Percentiles rank a stretch among this genome's conserved stretches.
Conservation (phyloP, 1,284 basidiomycete species). For the Austroboletus olivaceoglutinosus region DNA sequence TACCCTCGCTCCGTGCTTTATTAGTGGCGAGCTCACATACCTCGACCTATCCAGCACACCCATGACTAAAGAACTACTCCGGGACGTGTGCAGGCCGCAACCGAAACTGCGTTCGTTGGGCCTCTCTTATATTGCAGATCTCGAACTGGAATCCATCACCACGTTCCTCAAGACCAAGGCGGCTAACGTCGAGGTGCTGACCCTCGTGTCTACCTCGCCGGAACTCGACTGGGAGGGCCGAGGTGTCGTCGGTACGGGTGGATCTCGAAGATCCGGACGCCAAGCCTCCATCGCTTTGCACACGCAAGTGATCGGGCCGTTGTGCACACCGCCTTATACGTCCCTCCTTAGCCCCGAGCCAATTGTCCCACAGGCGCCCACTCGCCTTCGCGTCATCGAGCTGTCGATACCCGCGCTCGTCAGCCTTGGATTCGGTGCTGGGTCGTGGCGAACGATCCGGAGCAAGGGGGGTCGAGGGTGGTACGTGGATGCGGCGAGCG, state of each 20-base stretch:
- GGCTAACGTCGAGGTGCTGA: conserved; percentile 81
- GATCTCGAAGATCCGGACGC: conserved; percentile 41
- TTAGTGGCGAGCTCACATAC: conserved; percentile 74
- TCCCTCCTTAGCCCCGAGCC: conserved; percentile 45
- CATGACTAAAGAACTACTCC: conserved; percentile 62
- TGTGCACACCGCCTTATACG: conserved; percentile 77
- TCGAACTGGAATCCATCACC: conserved; percentile 68
- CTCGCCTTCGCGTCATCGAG: conserved; percentile 86
- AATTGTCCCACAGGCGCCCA: conserved; percentile 51
- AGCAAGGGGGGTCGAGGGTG: conserved; percentile 94
- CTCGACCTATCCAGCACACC: conserved; percentile 88
- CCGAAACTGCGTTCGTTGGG: conserved; percentile 83
- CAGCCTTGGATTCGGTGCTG: conserved; percentile 72
- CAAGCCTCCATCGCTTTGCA: conserved; percentile 66
- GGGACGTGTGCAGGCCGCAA: conserved; percentile 61
- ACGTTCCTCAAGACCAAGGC: conserved; percentile 72
- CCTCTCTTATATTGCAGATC: conserved; percentile 77
- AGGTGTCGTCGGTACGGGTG: conserved; percentile 31
- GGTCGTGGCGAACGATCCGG: conserved; percentile 82
- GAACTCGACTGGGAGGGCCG: conserved; percentile 61
- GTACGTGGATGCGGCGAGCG: conserved; percentile 89
- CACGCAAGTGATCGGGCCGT: conserved; percentile 70
- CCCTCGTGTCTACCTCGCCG: conserved; percentile 75
- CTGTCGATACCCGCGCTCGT: conserved; percentile 74
- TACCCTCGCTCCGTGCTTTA: conserved; percentile 78